Base-by-base conservation (phyloP, 2,329 filamentous ascomycete species). In the Botrytis tulipae region DNA sequence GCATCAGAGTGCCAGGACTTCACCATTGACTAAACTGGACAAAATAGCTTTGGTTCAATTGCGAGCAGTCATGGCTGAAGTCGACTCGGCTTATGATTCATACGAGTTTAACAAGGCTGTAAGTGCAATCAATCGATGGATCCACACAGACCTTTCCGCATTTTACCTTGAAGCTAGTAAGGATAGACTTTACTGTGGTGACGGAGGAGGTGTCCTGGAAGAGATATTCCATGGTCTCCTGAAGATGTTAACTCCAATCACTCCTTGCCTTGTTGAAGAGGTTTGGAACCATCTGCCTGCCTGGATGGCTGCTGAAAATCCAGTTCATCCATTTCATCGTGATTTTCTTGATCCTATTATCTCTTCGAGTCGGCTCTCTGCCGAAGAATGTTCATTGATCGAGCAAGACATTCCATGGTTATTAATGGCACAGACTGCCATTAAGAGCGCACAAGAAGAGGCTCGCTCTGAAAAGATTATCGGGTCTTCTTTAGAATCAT, bases 91-190 rank as follows among this genome's bases (percentile, higher is more conserved):
- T 35, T 94, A 91, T 80, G 83, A 87, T 51, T 88, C 88, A 40
- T 92, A 93, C 80, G 93, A 97, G 80, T 98, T 97, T 82, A 91
- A 94, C 86, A 92, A 90, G 82, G 95, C 88, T 20, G 85, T 94
- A 9, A 89, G 86, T 74, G 83, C 87, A 6, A 86, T 98, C 76
- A 97, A 95, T 82, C 88, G 89, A 76, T 98, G 95, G 91, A 87
- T 97, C 74, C 90, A 90, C 72, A 90, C 87, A 37, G 93, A 98
- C 77, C 87, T 99, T 37, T 98, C 94, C 0, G 92, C 95, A 0
- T 97, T 98, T 82, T 99, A 98, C 82, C 89, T 99, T 73, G 96
- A 99, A 82, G 90, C 93, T 0, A 86, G 95, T 78, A 99, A 99
- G 82, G 96, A 99, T 79, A 87, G 93, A 4, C 85, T 98, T 1